Conservation (phyloP, 1,284 basidiomycete species). For the Trametes versicolor region DNA sequence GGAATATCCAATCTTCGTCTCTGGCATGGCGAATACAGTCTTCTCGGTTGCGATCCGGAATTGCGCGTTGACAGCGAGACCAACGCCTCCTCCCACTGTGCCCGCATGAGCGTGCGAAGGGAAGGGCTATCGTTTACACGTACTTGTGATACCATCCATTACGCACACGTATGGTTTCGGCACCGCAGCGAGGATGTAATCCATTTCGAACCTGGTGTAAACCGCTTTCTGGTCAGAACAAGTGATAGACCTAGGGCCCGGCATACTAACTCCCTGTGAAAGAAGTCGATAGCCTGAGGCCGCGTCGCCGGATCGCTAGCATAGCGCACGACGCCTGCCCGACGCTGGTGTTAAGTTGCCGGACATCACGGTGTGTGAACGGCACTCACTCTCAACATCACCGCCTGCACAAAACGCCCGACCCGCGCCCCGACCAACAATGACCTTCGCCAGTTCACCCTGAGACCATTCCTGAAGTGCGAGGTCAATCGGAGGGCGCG, state of each 20-base stretch:
- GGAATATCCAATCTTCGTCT: slow-evolving; percentile 90
- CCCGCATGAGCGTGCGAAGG: slow-evolving; percentile 31
- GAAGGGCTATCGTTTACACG: slow-evolving; percentile 39
- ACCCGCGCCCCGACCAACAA: slow-evolving; percentile 83
- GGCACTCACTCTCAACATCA: slow-evolving; percentile 84
- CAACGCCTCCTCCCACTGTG: slow-evolving; percentile 96
- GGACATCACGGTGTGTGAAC: slow-evolving; percentile 18
- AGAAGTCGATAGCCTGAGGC: slow-evolving; percentile 81
- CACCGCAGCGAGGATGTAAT: slow-evolving; percentile 84
- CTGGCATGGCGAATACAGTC: slow-evolving; percentile 96
- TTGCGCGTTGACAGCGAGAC: slow-evolving; percentile 87
- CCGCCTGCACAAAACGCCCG: slow-evolving; percentile 95
- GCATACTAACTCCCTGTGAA: slow-evolving; percentile 83
- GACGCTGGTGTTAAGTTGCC: slow-evolving; percentile 12
- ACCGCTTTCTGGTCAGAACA: slow-evolving; percentile 3
- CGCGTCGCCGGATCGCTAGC: slow-evolving; percentile 61
- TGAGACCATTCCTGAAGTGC: slow-evolving; percentile 78
- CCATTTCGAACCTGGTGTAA: slow-evolving; percentile 80
- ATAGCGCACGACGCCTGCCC: slow-evolving; percentile 64
- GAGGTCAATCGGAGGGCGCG: not conserved
- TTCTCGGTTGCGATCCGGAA: slow-evolving; percentile 96
- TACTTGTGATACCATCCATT: slow-evolving; percentile 93
- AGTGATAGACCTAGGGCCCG: slow-evolving; percentile 1
- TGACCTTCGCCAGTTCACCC: slow-evolving; percentile 77
- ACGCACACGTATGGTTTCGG: slow-evolving; percentile 91